phyloP scores from a whole-genome alignment of 2,329 filamentous ascomycete genomes.

The Chaetomium globosum region DNA sequence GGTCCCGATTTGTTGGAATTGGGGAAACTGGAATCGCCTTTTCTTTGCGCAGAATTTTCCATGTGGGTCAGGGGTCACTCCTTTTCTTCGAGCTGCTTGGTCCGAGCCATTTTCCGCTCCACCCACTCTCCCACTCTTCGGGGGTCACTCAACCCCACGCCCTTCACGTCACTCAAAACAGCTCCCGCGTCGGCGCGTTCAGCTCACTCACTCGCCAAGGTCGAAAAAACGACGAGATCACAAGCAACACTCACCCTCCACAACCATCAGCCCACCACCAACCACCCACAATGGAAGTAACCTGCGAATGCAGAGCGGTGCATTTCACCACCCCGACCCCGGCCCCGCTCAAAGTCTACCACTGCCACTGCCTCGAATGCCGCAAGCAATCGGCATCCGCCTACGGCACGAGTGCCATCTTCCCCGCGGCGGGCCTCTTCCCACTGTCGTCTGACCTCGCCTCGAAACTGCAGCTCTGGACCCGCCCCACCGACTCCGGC shows the following conservation, averaged over 20 bases:
- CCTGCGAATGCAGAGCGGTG: slow-evolving; percentile 43
- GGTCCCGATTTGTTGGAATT: slow-evolving; percentile 13
- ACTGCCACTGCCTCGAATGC: slow-evolving; percentile 47
- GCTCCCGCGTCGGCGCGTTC: not conserved
- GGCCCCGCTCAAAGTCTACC: slow-evolving; percentile 39
- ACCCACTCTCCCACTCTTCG: not conserved
- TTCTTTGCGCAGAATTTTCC: slow-evolving; percentile 14
- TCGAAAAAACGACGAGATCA: not conserved
- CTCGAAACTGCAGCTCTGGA: slow-evolving; percentile 38
- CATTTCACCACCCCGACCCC: slow-evolving; percentile 40
- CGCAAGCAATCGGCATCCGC: slow-evolving; percentile 44
- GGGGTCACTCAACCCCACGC: not conserved
- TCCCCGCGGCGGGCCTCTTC: slow-evolving; percentile 41
- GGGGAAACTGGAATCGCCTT: not conserved
- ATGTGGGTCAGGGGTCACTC: slow-evolving; percentile 10
- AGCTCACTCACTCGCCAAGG: not conserved
- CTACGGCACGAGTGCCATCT: slow-evolving; percentile 46
- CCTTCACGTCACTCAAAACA: not conserved
- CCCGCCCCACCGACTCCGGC: slow-evolving; percentile 38
- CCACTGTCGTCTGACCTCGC: slow-evolving; percentile 39
- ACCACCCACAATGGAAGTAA: slow-evolving; percentile 30
- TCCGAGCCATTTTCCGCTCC: not conserved
- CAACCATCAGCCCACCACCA: not conserved
- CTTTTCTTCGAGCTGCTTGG: not conserved
- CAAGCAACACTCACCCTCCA: not conserved